Evolutionary conservation across 768 basidiomycete species (phyloP).

Genomic region (Amanita rimosa): DNA sequence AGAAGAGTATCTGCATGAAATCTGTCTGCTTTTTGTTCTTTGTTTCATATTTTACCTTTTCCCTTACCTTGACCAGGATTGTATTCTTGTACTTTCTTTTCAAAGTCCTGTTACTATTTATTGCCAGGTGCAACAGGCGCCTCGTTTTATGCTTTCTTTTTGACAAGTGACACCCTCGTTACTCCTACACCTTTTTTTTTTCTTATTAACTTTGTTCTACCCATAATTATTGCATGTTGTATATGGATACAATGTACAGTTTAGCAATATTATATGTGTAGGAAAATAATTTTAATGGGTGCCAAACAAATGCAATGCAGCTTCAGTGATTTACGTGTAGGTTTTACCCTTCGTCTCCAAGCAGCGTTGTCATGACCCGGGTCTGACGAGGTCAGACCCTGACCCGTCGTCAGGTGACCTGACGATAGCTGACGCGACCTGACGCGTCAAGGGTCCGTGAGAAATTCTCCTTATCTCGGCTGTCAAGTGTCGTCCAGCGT

Average conservation of each 20-base stretch:
- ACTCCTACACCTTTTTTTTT: background rate
- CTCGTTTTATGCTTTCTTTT: background rate
- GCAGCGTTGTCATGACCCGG: constrained; percentile 1
- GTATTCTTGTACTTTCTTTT: background rate
- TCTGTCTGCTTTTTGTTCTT: background rate
- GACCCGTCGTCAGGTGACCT: background rate
- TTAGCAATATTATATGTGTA: constrained; percentile 2
- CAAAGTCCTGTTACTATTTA: constrained; percentile 3
- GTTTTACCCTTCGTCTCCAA: no score
- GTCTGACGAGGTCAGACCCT: constrained; percentile 3
- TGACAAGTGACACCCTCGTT: background rate
- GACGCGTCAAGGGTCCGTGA: constrained; percentile 3
- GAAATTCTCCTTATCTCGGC: background rate
- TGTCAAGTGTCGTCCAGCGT: background rate
- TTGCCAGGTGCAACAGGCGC: constrained; percentile 1
- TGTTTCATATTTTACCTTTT: background rate
- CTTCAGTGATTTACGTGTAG: no score
- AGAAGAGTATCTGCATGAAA: background rate
- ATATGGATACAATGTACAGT: background rate
- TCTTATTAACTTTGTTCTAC: background rate
- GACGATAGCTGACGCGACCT: background rate
- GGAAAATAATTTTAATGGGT: background rate
- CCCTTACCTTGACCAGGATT: background rate
- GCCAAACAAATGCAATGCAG: no score
- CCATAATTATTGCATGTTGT: constrained; percentile 6